Percentiles rank a stretch among this genome's conserved stretches.
These are phyloP conservation scores for Skeletonema grethae DNA, from an alignment of 108 stramenopile species.

Conservation along the genomic window DNA sequence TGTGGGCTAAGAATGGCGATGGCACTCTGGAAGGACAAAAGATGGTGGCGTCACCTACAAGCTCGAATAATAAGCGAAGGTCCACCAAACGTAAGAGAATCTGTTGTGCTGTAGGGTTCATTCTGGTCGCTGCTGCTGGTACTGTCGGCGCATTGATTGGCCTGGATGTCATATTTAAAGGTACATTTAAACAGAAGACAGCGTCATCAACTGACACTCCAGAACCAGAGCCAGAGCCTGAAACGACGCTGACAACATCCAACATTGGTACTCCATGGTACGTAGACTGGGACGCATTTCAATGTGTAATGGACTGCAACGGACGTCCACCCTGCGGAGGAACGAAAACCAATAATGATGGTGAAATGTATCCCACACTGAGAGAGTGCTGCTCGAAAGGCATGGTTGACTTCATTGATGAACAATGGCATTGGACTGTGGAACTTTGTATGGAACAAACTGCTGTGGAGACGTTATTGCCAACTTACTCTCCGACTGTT, in stretches of 20 bases:
- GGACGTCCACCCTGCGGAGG: constrained; percentile 16
- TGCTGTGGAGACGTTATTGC: neutral
- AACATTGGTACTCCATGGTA: neutral
- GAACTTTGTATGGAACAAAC: constrained; percentile 10
- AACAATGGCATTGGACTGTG: constrained; percentile 33
- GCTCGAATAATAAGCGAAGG: neutral
- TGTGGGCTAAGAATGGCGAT: neutral
- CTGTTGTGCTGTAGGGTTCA: neutral
- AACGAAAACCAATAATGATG: constrained; percentile 5
- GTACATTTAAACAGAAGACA: neutral
- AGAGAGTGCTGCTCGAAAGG: constrained; percentile 20
- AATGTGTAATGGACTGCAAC: constrained; percentile 1
- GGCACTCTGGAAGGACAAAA: neutral
- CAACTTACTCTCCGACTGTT: neutral
- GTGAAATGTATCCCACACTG: constrained; percentile 13
- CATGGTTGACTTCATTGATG: constrained; percentile 25
- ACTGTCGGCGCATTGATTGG: neutral
- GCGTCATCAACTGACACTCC: neutral
- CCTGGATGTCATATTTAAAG: neutral
- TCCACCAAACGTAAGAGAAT: neutral
- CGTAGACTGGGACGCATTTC: neutral
- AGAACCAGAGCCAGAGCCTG: neutral
- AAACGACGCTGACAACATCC: neutral
- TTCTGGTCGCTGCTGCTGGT: neutral
- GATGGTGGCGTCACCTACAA: neutral